phyloP scores from a whole-genome alignment of 2,329 filamentous ascomycete genomes.

The Chaetomium sp. region DNA sequence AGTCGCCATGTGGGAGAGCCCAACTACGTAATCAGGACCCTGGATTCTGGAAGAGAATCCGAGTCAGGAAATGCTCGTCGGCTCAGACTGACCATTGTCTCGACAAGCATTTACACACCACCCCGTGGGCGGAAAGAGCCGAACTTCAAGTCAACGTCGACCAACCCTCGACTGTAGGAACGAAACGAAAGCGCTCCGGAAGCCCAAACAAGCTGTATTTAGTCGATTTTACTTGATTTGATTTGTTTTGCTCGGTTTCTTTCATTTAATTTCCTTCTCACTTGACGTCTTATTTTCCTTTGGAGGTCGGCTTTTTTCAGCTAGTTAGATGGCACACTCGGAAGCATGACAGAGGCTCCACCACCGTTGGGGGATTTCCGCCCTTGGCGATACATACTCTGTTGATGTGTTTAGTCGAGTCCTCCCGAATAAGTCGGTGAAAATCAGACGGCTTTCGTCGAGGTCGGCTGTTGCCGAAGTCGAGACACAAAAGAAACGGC shows the following conservation, averaged over 20 bases:
- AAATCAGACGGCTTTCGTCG: neutral
- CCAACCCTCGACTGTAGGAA: too few relatives aligned
- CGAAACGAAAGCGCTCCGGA: too few relatives aligned
- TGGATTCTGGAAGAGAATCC: neutral
- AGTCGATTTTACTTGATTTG: too few relatives aligned
- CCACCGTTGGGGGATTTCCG: neutral
- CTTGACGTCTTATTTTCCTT: too few relatives aligned
- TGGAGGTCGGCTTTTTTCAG: too few relatives aligned
- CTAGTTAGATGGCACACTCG: too few relatives aligned
- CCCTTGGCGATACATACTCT: neutral
- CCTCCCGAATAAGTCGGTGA: neutral
- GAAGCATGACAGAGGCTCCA: neutral
- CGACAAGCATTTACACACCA: neutral
- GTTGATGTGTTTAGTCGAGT: neutral
- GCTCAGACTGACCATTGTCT: neutral
- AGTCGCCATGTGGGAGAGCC: conserved; percentile 12
- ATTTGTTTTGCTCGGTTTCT: too few relatives aligned
- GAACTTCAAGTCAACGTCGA: too few relatives aligned
- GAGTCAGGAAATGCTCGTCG: neutral
- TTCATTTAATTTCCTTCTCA: too few relatives aligned
- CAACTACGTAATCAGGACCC: neutral
- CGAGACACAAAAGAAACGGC: neutral
- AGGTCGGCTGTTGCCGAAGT: neutral
- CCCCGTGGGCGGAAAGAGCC: too few relatives aligned
- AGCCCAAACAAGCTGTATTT: too few relatives aligned